Evolutionary conservation across 768 basidiomycete genomes (phyloP).

Genomic region (Scleroderma citrinum): DNA sequence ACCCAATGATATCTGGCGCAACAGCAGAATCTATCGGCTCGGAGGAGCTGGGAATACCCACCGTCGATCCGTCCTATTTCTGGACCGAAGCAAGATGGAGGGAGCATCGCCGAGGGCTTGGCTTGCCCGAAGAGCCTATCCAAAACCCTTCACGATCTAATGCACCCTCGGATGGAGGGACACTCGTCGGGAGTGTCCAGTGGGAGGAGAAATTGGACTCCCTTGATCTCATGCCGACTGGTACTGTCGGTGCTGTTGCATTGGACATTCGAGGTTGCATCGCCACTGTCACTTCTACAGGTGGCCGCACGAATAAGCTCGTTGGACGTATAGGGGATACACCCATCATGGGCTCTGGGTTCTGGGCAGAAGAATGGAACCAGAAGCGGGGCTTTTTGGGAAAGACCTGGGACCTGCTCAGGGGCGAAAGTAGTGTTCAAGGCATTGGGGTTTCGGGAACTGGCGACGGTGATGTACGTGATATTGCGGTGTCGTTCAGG

Average conservation of each 20-base stretch:
- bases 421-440: slow-evolving; percentile 25
- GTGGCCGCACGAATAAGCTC: slow-evolving; percentile 78
- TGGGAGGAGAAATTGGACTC: slow-evolving; percentile 12
- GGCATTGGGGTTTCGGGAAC: slow-evolving; percentile 80
- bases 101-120: slow-evolving; percentile 69
- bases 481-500: not conserved
- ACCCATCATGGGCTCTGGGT: slow-evolving; percentile 70
- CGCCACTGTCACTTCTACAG: slow-evolving; percentile 69
- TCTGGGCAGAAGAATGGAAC: slow-evolving; percentile 81
- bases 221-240: slow-evolving; percentile 60
- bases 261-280: slow-evolving; percentile 72
- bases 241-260: slow-evolving; percentile 83
- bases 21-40: slow-evolving; percentile 58
- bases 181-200: slow-evolving; percentile 11
- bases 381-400: slow-evolving; percentile 27
- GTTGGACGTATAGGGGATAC: slow-evolving; percentile 83
- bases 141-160: slow-evolving; percentile 26
- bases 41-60: slow-evolving; percentile 41
- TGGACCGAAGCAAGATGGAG: slow-evolving; percentile 71
- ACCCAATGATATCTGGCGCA: slow-evolving; percentile 64
- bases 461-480: slow-evolving; percentile 74
- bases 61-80: slow-evolving; percentile 74
- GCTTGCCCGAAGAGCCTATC: slow-evolving; percentile 62
- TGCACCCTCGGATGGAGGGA: slow-evolving; percentile 13
- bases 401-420: slow-evolving; percentile 36